Base-by-base conservation (phyloP, 208 protist species). In the Trypanosoma cruzi region DNA sequence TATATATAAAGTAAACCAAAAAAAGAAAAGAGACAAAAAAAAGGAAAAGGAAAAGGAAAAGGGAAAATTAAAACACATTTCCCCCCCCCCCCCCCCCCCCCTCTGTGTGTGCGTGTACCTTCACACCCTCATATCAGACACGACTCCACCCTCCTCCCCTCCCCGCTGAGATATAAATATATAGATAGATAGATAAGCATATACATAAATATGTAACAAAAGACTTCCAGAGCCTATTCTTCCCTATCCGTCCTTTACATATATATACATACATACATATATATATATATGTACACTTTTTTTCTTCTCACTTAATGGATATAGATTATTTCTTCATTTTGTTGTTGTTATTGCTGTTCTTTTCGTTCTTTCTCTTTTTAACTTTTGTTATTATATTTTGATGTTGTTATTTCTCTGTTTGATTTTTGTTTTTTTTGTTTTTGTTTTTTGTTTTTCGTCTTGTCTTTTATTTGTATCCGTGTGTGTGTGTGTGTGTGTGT, bases 341-440 rank as follows among this genome's bases (percentile, higher is more conserved):
- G 13, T 16, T 44, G 5, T 16, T 5, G 13, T 13, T 13, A 44
- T 44, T 13, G 5, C 13, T 44, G n/a, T n/a, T n/a, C n/a, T n/a
- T n/a, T n/a, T n/a, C n/a, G n/a, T 8, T 62, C 24, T 62, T 36
- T 61, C 31, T 46, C 2, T 62, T 62, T 62, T 28, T 32, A n/a
- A n/a, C n/a, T n/a, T n/a, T n/a, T n/a, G n/a, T n/a, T n/a, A n/a
- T n/a, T n/a, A n/a, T n/a, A n/a, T n/a, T n/a, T 44, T 13, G 13
- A 44, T 44, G 5, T 16, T 5, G 13, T 13, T 13, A 44, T 44
- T 13, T 44, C 13, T 44, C 37, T 44, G 13, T 44, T 44, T 44
- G 37, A 44, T 44, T 44, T 16, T 13, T 44, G 37, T 44, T n/a
- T n/a, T n/a, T n/a, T n/a, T 16, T 5, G 13, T 5, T 44, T 44